phyloP scores from a whole-genome alignment of 2,329 filamentous ascomycete genomes.

The Trichophaea hybrida region DNA sequence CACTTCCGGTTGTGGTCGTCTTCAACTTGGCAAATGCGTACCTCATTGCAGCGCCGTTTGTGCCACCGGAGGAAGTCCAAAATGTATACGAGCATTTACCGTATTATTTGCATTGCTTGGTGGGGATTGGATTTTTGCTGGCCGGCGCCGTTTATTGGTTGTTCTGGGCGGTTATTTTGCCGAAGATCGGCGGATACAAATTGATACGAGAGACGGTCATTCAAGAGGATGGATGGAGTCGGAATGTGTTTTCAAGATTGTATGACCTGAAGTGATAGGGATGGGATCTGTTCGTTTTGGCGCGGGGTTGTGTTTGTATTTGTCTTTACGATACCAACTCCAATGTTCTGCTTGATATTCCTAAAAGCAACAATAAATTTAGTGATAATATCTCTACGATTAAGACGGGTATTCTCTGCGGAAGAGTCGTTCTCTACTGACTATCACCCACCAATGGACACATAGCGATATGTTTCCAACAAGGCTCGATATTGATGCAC shows the following conservation, averaged over 20 bases:
- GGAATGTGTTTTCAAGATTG: conserved; percentile 2
- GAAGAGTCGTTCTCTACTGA: neutral
- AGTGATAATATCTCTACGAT: neutral
- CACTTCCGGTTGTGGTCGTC: conserved; percentile 42
- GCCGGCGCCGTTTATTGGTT: conserved; percentile 44
- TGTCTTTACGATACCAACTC: neutral
- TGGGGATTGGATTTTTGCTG: conserved; percentile 41
- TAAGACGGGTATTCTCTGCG: neutral
- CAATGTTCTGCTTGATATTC: neutral
- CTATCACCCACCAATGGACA: no score
- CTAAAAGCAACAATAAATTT: neutral
- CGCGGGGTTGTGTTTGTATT: neutral
- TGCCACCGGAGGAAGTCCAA: conserved; percentile 39
- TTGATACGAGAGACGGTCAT: conserved; percentile 42
- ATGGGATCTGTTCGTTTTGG: neutral
- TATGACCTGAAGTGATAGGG: neutral
- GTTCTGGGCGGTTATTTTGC: conserved; percentile 41
- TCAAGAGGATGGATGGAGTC: conserved; percentile 46
- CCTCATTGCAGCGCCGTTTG: conserved; percentile 45
- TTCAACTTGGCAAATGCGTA: conserved; percentile 49
- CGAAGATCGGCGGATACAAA: conserved; percentile 41
- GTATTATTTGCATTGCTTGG: conserved; percentile 45
- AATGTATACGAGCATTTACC: conserved; percentile 42
- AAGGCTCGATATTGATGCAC: no score
- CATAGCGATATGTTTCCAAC: no score